phyloP scores from a whole-genome alignment of 306 rosid species.

The Lablab purpureus region DNA sequence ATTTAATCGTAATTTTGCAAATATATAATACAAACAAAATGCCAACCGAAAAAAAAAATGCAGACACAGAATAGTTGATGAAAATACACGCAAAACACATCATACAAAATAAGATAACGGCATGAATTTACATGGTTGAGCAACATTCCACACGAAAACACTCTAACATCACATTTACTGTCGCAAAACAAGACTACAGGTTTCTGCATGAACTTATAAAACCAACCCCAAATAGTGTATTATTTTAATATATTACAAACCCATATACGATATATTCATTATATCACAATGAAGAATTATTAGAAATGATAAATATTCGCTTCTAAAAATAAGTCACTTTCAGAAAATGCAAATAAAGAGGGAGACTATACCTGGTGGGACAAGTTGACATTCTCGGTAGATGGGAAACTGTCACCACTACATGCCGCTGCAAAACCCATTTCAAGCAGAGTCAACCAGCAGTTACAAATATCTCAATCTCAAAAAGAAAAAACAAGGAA shows the following conservation, averaged over 20 bases:
- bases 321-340: conserved; percentile 1
- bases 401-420: conserved; percentile 44
- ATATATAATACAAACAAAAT: conserved; percentile 20
- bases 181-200: too few relatives aligned
- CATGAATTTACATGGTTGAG: too few relatives aligned
- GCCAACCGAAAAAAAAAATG: neutral
- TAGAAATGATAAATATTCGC: neutral
- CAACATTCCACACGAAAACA: too few relatives aligned
- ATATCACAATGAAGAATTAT: neutral
- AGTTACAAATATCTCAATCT: conserved; percentile 20
- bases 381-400: conserved; percentile 40
- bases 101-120: neutral
- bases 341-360: conserved; percentile 26
- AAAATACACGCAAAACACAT: neutral
- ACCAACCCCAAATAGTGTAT: neutral
- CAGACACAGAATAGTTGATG: neutral
- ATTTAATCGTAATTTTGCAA: neutral
- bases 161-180: too few relatives aligned
- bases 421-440: conserved; percentile 57
- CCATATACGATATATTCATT: neutral
- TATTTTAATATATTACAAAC: neutral
- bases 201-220: neutral
- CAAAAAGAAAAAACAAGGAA: conserved; percentile 18
- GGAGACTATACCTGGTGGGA: conserved; percentile 63
- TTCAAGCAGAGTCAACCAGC: conserved; percentile 32